Conservation (phyloP, 768 basidiomycete genomes). For the Hericium rajendrae region DNA sequence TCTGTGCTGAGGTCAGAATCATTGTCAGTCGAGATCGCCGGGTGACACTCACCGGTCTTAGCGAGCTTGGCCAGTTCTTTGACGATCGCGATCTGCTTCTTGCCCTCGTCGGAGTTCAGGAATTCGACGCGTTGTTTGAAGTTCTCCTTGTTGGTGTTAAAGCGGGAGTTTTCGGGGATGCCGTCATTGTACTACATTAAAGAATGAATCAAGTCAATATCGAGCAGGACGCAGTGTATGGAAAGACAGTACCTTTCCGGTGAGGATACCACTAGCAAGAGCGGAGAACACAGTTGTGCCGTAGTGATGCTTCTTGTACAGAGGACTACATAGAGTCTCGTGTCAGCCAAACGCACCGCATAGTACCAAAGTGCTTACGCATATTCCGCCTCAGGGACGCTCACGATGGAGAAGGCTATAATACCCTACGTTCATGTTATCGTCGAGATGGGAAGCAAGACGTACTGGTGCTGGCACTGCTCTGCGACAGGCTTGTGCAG, state of each 20-base stretch:
- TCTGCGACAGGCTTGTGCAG: slow-evolving; percentile 42
- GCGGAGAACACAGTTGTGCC: slow-evolving; percentile 48
- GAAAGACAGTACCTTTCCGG: slow-evolving; percentile 33
- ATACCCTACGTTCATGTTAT: neutral
- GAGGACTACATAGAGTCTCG: slow-evolving; percentile 12
- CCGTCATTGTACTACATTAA: slow-evolving; percentile 35
- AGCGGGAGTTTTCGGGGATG: slow-evolving; percentile 42
- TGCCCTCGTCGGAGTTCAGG: slow-evolving; percentile 33
- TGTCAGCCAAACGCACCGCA: neutral
- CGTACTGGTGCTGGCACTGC: slow-evolving; percentile 38
- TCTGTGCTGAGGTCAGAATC: slow-evolving; percentile 16
- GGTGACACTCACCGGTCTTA: slow-evolving; percentile 19
- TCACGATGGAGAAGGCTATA: slow-evolving; percentile 43
- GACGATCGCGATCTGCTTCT: slow-evolving; percentile 39
- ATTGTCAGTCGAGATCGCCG: too few relatives aligned
- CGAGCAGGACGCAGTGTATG: neutral
- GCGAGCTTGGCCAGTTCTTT: slow-evolving; percentile 37
- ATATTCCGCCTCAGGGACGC: slow-evolving; percentile 46
- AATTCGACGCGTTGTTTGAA: slow-evolving; percentile 33
- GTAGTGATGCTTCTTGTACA: slow-evolving; percentile 37
- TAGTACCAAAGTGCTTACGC: slow-evolving; percentile 10
- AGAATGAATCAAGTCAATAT: too few relatives aligned
- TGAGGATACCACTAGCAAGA: slow-evolving; percentile 44
- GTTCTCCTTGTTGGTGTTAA: slow-evolving; percentile 35
- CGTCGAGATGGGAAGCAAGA: neutral